These are phyloP conservation scores for Mycena haematopus DNA, from an alignment of 768 basidiomycete species.

Conservation along the genomic window DNA sequence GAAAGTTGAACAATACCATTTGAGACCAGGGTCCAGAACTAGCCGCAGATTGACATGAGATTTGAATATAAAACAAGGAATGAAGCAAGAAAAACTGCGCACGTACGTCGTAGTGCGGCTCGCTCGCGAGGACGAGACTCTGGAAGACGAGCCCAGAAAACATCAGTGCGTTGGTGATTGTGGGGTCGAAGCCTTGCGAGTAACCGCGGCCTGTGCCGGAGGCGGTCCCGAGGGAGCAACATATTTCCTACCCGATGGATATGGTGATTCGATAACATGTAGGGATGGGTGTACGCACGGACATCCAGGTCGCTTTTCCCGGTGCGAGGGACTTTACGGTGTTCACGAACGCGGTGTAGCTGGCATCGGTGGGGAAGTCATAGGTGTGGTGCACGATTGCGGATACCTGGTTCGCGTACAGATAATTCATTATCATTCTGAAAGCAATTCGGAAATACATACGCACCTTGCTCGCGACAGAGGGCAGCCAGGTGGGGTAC, in stretches of 20 bases:
- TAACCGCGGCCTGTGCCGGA: slow-evolving; percentile 43
- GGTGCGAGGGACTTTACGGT: slow-evolving; percentile 36
- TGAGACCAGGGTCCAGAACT: slow-evolving; percentile 50
- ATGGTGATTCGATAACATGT: background rate
- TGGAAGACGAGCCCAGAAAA: slow-evolving; percentile 47
- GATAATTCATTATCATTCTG: too few species aligned
- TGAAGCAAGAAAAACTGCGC: background rate
- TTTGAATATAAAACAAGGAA: too few species aligned
- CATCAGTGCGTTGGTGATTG: slow-evolving; percentile 48
- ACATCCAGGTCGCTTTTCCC: slow-evolving; percentile 47
- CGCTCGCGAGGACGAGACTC: slow-evolving; percentile 42
- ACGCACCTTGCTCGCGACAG: slow-evolving; percentile 39
- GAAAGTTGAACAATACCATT: slow-evolving; percentile 37
- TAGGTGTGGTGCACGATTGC: slow-evolving; percentile 54
- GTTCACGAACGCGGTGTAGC: slow-evolving; percentile 40
- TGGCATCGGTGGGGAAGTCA: slow-evolving; percentile 48
- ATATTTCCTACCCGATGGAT: slow-evolving; percentile 39
- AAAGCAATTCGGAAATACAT: background rate
- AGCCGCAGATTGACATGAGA: background rate
- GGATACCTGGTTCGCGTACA: slow-evolving; percentile 35
- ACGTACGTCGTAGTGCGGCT: slow-evolving; percentile 47
- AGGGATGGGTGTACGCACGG: slow-evolving; percentile 29
- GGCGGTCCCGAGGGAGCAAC: slow-evolving; percentile 44
- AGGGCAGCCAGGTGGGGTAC: slow-evolving; percentile 43
- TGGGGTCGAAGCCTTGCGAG: slow-evolving; percentile 45